Evolutionary conservation across 192 early-diverging fungal species (phyloP), one percentile per base, ranked within the genome.

Genomic region (Entrophospora sp.): DNA sequence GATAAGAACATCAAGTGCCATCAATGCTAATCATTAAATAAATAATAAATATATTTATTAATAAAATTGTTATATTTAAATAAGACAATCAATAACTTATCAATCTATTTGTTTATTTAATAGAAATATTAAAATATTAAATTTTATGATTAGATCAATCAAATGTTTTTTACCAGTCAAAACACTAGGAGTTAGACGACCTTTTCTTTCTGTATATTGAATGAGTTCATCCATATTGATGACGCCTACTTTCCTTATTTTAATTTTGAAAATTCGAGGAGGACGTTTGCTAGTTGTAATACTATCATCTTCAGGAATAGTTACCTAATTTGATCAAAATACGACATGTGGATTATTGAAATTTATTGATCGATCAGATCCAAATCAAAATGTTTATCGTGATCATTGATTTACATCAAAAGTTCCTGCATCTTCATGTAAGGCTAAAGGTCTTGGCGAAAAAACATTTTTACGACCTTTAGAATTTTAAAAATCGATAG

Each of bases 401-500:
- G 28, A 63, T 4, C 18, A 32, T 45, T n/a, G n/a, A 59, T 46
- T 71, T 67, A 84, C 78, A 8, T 87, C 79, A 46, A 90, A 92
- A 0, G 77, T 74, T 16, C 64, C 69, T 20, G 75, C 71, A 1
- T 78, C 68, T n/a, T 14, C 14, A n/a, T n/a, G n/a, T 7, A 87
- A 78, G 9, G 77, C 74, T 25, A 91, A 72, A 0, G 45, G 49
- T 38, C 76, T 75, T 0, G 86, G 75, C 0, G 85, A 69, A 66
- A 86, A 96, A 0, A 93, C 79, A 35, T 90, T 90, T 69, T 87
- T 85, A 27, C 89, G 72, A 4, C 92, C 89, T 68, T 94, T 89
- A 77, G 81, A 95, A 0, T 93, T 13, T 1, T 27, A 24, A 1
- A 24, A 12, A 53, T 31, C n/a, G n/a, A n/a, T n/a, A n/a, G n/a